Conservation (phyloP, 1,284 basidiomycete genomes). For the Volvariella surrecta region DNA sequence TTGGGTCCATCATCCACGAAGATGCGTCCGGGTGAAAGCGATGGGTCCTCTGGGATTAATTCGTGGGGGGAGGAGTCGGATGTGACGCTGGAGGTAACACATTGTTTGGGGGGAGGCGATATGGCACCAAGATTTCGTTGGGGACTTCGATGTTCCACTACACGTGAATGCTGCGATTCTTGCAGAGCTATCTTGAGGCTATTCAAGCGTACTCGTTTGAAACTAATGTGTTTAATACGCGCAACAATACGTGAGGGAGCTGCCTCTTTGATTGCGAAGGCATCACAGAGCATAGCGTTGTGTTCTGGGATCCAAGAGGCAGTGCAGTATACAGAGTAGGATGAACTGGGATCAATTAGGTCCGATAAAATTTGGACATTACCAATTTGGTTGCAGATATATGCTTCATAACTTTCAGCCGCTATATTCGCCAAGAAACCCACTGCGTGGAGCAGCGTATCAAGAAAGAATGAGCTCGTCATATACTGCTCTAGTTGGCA, state of each 20-base stretch:
- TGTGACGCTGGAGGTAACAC: neutral
- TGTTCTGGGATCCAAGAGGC: slow-evolving; percentile 33
- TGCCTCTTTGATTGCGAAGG: slow-evolving; percentile 34
- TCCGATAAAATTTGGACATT: slow-evolving; percentile 35
- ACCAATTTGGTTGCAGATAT: slow-evolving; percentile 52
- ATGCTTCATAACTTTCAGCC: slow-evolving; percentile 40
- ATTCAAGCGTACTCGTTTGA: slow-evolving; percentile 41
- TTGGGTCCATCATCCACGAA: slow-evolving; percentile 21
- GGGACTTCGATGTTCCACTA: too few species aligned
- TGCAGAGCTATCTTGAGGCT: slow-evolving; percentile 29
- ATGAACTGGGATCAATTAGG: slow-evolving; percentile 28
- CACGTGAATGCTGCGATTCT: too few species aligned
- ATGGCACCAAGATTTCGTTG: neutral
- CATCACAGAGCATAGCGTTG: slow-evolving; percentile 36
- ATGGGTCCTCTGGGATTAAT: neutral
- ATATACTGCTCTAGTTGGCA: slow-evolving; percentile 27
- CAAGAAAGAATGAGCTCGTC: slow-evolving; percentile 51
- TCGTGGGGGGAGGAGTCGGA: neutral
- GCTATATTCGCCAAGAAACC: slow-evolving; percentile 61
- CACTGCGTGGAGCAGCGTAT: slow-evolving; percentile 57
- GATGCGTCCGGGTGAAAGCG: slow-evolving; percentile 26
- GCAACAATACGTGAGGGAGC: slow-evolving; percentile 36
- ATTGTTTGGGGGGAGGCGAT: neutral
- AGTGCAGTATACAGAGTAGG: slow-evolving; percentile 45
- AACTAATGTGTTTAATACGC: slow-evolving; percentile 44